Evolutionary conservation across 345 rosid genomes (phyloP), one percentile per base, ranked within the genome.

Genomic region (Jatropha curcas): DNA sequence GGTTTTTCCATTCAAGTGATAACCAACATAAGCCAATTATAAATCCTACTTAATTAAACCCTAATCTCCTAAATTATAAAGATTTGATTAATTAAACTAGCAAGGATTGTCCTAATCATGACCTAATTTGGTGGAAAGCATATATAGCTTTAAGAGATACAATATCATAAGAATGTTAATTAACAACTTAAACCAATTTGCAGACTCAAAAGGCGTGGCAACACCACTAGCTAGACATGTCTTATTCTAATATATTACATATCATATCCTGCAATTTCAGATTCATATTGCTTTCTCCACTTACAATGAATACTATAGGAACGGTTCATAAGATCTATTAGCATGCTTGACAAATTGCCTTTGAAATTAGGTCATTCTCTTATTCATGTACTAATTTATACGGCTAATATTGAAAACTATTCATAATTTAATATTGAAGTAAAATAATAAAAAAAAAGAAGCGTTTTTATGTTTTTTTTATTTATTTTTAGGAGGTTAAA

Each of bases 261-360:
- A 48, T 9, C 2, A 48, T 11, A 46, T 48, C 52, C 43, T 25
- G 11, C 8, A 30, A 53, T 37, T 62, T 62, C 52, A 41, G 13
- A 7, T 28, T 12, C 35, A 30, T 61, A 33, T 60, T 76, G 80
- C 78, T 61, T 53, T 55, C 68, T 52, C 79, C 79, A 81, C 84
- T 77, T 56, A 7, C 5, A 55, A 55, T 69, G 51, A 68, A 70
- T 59, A 71, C 53, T 59, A 57, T 4, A 41, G 52, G 6, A 25
- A 35, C 9, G 52, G 57, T 33, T 24, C 62, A 52, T 4, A 30
- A 46, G 17, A 48, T 48, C 20, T 16, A 3, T 48, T 13, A 33
- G 30, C 28, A 30, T 55, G 34, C 19, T 16, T 4, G 19, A 48
- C 39, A 67, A 28, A 31, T 48, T 13, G 41, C 43, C 13, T 67